A percentile compares a stretch with the other conserved stretches of the same genome.
Evolutionary conservation across 768 basidiomycete species (phyloP).

Genomic region (Mrakia blollopis): DNA sequence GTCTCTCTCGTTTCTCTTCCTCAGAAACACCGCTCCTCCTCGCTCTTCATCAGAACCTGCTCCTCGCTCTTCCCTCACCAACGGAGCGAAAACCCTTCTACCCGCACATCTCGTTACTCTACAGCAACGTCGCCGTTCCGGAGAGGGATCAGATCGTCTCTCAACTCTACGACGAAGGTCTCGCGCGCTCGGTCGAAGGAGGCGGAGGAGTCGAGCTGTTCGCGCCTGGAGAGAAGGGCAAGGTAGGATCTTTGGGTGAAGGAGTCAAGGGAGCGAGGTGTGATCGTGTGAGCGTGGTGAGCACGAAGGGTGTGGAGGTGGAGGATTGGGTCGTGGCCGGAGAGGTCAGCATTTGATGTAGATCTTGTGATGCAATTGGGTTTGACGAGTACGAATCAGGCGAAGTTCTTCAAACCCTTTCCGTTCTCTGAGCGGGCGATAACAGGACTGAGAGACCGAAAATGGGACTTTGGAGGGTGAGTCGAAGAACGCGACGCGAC

Average conservation of each 20-base stretch:
- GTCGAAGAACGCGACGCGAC: no score
- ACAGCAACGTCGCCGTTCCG: constrained; percentile 16
- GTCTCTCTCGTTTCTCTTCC: neutral
- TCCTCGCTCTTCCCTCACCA: constrained; percentile 20
- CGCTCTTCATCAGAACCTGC: constrained; percentile 9
- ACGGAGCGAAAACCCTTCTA: constrained; percentile 21
- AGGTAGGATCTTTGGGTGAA: neutral
- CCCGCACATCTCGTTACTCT: constrained; percentile 29
- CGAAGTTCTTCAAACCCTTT: no score
- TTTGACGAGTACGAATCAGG: no score
- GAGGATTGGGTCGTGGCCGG: constrained; percentile 15
- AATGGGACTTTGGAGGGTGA: no score
- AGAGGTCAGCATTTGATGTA: neutral
- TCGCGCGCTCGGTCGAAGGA: neutral
- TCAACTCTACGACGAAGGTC: neutral
- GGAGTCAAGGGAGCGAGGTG: neutral
- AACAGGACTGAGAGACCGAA: no score
- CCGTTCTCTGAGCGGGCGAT: no score
- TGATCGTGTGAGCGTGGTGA: constrained; percentile 15
- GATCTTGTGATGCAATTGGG: neutral
- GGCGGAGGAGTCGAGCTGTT: constrained; percentile 17
- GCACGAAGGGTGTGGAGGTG: constrained; percentile 9
- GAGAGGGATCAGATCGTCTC: constrained; percentile 14
- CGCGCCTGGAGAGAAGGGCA: neutral
- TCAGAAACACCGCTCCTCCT: constrained; percentile 4